Evolutionary conservation across 2,329 filamentous ascomycete species (phyloP).

Genomic region (Cryphonectria japonica): DNA sequence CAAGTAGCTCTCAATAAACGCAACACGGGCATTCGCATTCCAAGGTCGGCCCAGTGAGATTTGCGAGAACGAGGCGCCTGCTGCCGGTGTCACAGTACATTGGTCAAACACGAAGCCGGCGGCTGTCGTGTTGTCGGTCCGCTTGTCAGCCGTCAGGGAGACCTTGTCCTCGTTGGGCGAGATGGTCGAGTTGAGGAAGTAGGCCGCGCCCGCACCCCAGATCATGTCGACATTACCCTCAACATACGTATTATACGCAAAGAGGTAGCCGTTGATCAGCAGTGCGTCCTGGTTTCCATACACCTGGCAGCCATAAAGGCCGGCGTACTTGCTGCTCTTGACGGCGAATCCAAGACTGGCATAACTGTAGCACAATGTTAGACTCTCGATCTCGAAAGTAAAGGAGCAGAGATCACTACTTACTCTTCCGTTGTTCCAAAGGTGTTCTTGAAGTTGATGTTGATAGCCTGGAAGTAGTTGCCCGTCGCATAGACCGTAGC

Average conservation of each 20-base stretch:
- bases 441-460: slow-evolving; percentile 46
- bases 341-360: slow-evolving; percentile 46
- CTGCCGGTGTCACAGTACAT: slow-evolving; percentile 37
- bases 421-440: slow-evolving; percentile 39
- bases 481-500: slow-evolving; percentile 45
- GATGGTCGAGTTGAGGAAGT: slow-evolving; percentile 45
- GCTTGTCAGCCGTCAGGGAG: slow-evolving; percentile 43
- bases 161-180: slow-evolving; percentile 38
- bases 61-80: slow-evolving; percentile 31
- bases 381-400: not conserved
- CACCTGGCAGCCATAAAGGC: slow-evolving; percentile 37
- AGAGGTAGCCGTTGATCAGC: slow-evolving; percentile 42
- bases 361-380: slow-evolving; percentile 29
- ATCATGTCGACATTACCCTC: slow-evolving; percentile 49
- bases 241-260: slow-evolving; percentile 45
- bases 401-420: not conserved
- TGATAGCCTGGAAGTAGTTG: slow-evolving; percentile 44
- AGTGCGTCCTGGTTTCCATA: slow-evolving; percentile 45
- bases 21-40: slow-evolving; percentile 32
- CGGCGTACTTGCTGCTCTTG: slow-evolving; percentile 44
- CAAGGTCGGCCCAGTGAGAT: slow-evolving; percentile 35
- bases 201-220: slow-evolving; percentile 46
- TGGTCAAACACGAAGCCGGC: slow-evolving; percentile 42
- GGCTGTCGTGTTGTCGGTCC: slow-evolving; percentile 42
- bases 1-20: slow-evolving; percentile 42